Conservation (phyloP, 306 rosid species). For the Gastrolobium bilobum region DNA sequence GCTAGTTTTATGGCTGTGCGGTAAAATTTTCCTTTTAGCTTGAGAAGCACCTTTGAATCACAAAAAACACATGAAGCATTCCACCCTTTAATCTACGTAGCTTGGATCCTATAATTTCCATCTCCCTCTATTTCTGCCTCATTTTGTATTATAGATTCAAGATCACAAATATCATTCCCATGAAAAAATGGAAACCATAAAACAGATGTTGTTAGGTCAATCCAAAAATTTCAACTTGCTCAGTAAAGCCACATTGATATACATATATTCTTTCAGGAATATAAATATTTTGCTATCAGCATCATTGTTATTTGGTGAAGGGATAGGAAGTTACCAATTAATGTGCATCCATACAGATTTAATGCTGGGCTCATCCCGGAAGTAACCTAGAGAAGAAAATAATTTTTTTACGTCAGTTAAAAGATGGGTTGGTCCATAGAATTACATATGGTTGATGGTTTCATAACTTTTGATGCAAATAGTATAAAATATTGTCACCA, state of each 20-base stretch:
- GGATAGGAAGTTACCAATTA: slow-evolving; percentile 70
- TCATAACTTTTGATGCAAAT: slow-evolving; percentile 8
- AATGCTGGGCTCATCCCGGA: slow-evolving; percentile 88
- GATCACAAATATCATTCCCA: slow-evolving; percentile 21
- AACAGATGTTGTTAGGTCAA: not conserved
- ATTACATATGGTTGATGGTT: slow-evolving; percentile 15
- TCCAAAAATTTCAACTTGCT: no score
- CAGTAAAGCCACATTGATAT: no score
- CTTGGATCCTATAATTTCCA: not conserved
- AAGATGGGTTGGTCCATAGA: not conserved
- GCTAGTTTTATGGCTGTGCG: not conserved
- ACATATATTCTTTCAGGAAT: not conserved
- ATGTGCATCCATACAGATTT: slow-evolving; percentile 87
- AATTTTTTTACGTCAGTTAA: not conserved
- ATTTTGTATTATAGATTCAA: not conserved
- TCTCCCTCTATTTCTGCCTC: not conserved
- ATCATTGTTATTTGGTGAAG: slow-evolving; percentile 23
- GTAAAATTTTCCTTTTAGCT: not conserved
- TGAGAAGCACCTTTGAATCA: slow-evolving; percentile 10
- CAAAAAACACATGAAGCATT: slow-evolving; percentile 2
- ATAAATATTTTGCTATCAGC: slow-evolving; percentile 14
- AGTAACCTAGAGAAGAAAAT: slow-evolving; percentile 69
- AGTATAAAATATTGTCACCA: slow-evolving; percentile 27
- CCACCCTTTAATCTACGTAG: not conserved
- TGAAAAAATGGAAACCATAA: not conserved